Evolutionary conservation across 192 early-diverging fungal genomes (phyloP).

Genomic region (Neocallimastix lanati): DNA sequence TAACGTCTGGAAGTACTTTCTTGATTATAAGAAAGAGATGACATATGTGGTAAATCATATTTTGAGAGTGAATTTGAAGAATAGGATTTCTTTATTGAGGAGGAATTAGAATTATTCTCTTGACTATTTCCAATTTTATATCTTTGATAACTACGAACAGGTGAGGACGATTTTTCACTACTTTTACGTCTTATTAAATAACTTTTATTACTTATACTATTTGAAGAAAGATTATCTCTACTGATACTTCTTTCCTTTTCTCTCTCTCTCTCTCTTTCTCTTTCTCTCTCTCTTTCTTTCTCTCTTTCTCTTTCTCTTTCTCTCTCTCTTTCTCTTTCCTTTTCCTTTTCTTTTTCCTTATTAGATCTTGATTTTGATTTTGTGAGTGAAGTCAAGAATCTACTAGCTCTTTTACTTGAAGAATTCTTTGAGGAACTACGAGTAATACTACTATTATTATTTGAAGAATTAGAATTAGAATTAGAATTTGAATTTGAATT

Average conservation of each 20-base stretch:
- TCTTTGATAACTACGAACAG: background rate
- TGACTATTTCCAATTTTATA: background rate
- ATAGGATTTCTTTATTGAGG: background rate
- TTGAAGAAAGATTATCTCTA: background rate
- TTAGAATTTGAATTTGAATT: background rate
- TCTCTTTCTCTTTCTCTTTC: no score
- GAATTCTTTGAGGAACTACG: background rate
- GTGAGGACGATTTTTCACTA: background rate
- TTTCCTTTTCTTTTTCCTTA: background rate
- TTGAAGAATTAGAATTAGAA: no score
- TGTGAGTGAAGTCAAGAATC: background rate
- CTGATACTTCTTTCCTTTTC: background rate
- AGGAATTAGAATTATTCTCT: no score
- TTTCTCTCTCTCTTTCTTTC: no score
- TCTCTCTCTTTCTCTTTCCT: no score
- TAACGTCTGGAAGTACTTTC: background rate
- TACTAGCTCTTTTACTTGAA: background rate
- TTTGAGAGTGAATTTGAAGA: background rate
- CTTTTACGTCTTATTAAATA: background rate
- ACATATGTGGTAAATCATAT: background rate
- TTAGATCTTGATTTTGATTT: background rate
- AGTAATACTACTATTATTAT: background rate
- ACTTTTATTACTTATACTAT: background rate
- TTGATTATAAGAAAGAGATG: background rate
- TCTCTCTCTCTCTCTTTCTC: no score